Conservation (phyloP, 2,329 filamentous ascomycete genomes). For the Nemania sp. region DNA sequence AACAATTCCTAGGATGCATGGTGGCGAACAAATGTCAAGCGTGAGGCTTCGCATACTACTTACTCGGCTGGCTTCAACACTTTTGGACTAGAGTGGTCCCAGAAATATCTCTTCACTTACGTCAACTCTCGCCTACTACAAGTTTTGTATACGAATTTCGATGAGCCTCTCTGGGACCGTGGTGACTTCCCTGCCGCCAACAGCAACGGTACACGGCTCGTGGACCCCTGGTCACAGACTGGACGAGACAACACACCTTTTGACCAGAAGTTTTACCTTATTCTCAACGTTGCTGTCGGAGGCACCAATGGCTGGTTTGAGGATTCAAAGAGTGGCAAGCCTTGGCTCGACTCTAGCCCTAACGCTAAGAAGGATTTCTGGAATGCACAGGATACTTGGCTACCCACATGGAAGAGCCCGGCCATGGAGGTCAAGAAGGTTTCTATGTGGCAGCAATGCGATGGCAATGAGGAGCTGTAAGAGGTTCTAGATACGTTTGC, state of each 20-base stretch:
- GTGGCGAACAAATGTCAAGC: slow-evolving; percentile 87
- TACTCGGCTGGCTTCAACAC: slow-evolving; percentile 78
- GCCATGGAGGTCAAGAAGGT: slow-evolving; percentile 78
- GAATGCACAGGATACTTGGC: slow-evolving; percentile 73
- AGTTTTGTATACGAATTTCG: slow-evolving; percentile 82
- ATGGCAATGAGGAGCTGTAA: slow-evolving; percentile 67
- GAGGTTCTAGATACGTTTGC: not conserved
- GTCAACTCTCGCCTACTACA: slow-evolving; percentile 83
- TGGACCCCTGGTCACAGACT: slow-evolving; percentile 73
- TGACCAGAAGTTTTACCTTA: slow-evolving; percentile 80
- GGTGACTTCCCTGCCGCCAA: slow-evolving; percentile 74
- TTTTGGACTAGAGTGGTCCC: slow-evolving; percentile 86
- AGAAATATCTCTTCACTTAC: slow-evolving; percentile 90
- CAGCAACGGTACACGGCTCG: slow-evolving; percentile 73
- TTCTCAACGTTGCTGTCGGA: slow-evolving; percentile 81
- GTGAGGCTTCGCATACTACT: slow-evolving; percentile 78
- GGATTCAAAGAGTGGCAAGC: slow-evolving; percentile 77
- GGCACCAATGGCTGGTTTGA: slow-evolving; percentile 87
- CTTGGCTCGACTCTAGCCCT: slow-evolving; percentile 78
- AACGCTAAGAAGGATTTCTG: slow-evolving; percentile 83
- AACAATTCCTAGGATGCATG: slow-evolving; percentile 68
- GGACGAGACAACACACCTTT: slow-evolving; percentile 75
- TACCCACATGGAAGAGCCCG: slow-evolving; percentile 77
- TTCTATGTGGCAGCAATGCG: slow-evolving; percentile 77
- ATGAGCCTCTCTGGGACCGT: slow-evolving; percentile 74